These are phyloP conservation scores for Lactifluus subvellereus DNA, from an alignment of 768 basidiomycete species.

Conservation along the genomic window DNA sequence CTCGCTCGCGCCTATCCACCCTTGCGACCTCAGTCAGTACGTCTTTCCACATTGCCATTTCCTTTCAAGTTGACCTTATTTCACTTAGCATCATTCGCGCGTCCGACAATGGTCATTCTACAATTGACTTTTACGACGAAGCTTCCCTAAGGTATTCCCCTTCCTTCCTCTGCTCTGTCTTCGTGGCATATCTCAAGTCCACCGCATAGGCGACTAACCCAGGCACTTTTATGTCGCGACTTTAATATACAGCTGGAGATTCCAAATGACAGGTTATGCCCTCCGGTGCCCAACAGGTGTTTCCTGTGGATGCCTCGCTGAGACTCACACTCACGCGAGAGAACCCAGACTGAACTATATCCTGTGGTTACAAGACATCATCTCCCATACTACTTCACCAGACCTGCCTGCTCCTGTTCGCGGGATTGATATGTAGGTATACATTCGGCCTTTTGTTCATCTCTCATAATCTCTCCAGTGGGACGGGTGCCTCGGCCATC, in stretches of 20 bases:
- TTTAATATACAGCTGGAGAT: conserved; percentile 59
- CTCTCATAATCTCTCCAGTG: conserved; percentile 40
- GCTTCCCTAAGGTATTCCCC: conserved; percentile 53
- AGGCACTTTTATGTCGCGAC: conserved; percentile 70
- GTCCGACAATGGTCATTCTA: conserved; percentile 27
- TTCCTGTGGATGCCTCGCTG: background rate
- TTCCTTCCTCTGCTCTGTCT: background rate
- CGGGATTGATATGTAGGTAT: conserved; percentile 69
- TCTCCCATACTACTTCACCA: conserved; percentile 13
- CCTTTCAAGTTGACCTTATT: background rate
- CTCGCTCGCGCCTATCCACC: conserved; percentile 42
- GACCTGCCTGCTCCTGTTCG: conserved; percentile 28
- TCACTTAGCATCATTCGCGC: conserved; percentile 26
- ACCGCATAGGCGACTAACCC: conserved; percentile 61
- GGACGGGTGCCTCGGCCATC: conserved; percentile 87
- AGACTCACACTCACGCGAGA: background rate
- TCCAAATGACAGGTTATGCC: conserved; percentile 73
- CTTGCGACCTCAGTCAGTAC: conserved; percentile 48
- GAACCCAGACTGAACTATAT: conserved; percentile 72
- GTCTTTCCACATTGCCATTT: background rate
- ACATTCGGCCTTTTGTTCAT: background rate
- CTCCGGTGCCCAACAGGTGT: conserved; percentile 51
- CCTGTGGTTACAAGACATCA: conserved; percentile 74
- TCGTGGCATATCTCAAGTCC: conserved; percentile 6
- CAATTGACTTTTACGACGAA: conserved; percentile 75